Evolutionary conservation across 2,329 filamentous ascomycete species (phyloP), one percentile per base, ranked within the genome.

Genomic region (Penicillium sp.): DNA sequence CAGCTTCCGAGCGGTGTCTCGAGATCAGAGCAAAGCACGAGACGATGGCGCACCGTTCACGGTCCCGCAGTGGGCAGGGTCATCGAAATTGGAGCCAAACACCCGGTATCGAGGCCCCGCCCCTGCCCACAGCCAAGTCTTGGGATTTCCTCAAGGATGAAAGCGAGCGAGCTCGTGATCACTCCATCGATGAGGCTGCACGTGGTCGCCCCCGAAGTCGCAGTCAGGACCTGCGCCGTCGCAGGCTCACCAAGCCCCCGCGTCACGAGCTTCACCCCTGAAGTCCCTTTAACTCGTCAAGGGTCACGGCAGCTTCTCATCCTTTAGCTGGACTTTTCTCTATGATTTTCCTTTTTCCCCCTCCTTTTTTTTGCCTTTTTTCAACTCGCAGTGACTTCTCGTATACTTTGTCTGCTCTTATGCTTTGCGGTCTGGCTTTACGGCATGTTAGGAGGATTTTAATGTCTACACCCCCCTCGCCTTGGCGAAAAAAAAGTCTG

Each of bases 201-300:
- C 58, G 64, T 44, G 61, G 60, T 32, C 53, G 62, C 9, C 42
- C 55, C 40, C 55, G 59, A 35, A 63, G 49, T 39, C 59, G 61
- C 25, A 61, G 50, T 41, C 49, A 63, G 9, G 58, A 59, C 18
- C 48, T 51, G 32, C 54, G 54, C 27, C 54, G 50, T 32, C 49
- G 52, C 18, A 53, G 43, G 42, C 44, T 57, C 43, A 52, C 54
- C 5, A 60, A 58, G 38, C 38, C 51, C 32, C 39, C 39, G 18
- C 48, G 49, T 29, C 18, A 40, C 43, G 58, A 52, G 47, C 42
- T 51, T 42, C 46, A 51, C 50, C 54, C 46, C 32, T 43, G 32
- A 43, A 5, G 40, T 26, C 18, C 18, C 18, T 18, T 18, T 1
- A 18, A 18, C 18, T 18, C 18, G 18, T 18, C 18, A 18, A 18